These are phyloP conservation scores for Suhomyces sp. DNA, from an alignment of 805 yeast species.

Conservation along the genomic window DNA sequence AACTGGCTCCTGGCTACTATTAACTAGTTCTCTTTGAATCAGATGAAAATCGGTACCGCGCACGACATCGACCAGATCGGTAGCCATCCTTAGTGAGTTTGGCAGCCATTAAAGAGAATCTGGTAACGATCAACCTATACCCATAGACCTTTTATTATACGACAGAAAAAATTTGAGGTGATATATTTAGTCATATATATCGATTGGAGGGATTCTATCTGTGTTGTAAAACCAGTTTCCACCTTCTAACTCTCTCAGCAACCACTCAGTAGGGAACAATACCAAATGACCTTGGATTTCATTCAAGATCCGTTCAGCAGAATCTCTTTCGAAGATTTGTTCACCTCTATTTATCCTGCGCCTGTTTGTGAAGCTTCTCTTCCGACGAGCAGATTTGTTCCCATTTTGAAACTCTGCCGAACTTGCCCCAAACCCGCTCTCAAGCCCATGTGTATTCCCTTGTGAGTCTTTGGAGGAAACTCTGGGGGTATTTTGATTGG, in stretches of 20 bases:
- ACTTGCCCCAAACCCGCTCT: constrained; percentile 1
- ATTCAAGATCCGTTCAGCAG: constrained; percentile 70
- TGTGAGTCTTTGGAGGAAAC: not conserved
- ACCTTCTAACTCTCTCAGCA: constrained; percentile 78
- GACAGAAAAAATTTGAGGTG: no score
- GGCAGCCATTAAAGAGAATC: no score
- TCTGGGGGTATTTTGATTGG: not conserved
- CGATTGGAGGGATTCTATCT: constrained; percentile 93
- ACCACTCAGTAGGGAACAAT: constrained; percentile 91
- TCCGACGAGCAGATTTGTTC: constrained; percentile 15
- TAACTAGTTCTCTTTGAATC: no score
- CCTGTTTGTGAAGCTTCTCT: constrained; percentile 37
- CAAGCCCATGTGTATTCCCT: not conserved
- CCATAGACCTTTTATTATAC: no score
- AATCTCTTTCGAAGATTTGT: constrained; percentile 64
- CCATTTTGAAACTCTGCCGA: not conserved
- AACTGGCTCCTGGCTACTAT: no score
- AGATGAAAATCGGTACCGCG: no score
- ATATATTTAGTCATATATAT: constrained; percentile 60
- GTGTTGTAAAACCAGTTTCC: constrained; percentile 95
- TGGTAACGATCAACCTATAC: no score
- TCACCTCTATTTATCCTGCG: constrained; percentile 40
- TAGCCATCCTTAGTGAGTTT: no score
- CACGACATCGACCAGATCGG: no score
- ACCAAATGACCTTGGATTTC: constrained; percentile 87